Base-by-base conservation (phyloP, 495 filamentous ascomycete species). In the Talaromyces wortmannii region DNA sequence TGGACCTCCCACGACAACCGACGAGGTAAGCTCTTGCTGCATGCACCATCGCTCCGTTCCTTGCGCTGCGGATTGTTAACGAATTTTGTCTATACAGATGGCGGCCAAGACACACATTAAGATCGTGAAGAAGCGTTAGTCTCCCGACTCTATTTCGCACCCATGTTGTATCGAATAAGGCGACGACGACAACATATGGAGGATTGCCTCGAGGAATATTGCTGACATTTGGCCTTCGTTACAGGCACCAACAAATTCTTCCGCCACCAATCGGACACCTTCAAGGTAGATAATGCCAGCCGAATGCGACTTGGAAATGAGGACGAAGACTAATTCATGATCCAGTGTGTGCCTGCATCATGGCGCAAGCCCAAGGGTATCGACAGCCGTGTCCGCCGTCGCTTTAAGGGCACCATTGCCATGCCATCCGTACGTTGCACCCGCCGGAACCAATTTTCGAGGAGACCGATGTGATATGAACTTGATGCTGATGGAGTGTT, bases 311-410 rank as follows among this genome's bases (percentile, higher is more conserved):
- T 29, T 30, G 47, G 30, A 11, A 29, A 11, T 33, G 49, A 18
- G 17, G 5, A 40, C 16, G 10, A 46, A 31, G 49, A 40, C 49
- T 51, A 8, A 51, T 40, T 33, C 32, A 31, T 51, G 49, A 18
- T 36, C 10, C 32, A 51, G 78, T 85, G 91, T 68, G 84, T 97
- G 55, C 83, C 80, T 68, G 70, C 86, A 44, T 85, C 79, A 73
- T 98, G 94, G 94, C 88, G 94, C 78, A 98, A 98, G 83, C 94
- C 94, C 52, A 98, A 97, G 85, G 94, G 94, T 86, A 98, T 98
- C 77, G 94, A 98, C 70, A 94, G 92, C 74, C 76, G 85, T 55
- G 89, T 92, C 68, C 84, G 90, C 64, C 83, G 92, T 78, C 85
- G 92, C 61, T 97, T 96, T 81, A 91, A 92, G 84, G 88, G 92